Evolutionary conservation across 345 rosid species (phyloP).

Genomic region (Aquilaria sinensis): DNA sequence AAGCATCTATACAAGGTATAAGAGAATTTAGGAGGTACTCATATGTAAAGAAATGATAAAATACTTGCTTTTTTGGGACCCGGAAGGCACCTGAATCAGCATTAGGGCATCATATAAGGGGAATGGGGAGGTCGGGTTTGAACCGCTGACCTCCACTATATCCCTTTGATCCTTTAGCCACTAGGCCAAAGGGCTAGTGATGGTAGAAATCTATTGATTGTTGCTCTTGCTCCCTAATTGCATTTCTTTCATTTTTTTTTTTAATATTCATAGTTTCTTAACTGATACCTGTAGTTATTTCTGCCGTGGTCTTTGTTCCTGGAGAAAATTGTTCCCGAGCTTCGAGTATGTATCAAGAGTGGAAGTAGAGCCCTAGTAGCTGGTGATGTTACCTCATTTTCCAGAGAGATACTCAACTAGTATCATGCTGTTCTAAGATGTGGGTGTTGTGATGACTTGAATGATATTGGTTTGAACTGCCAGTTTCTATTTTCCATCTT

Average conservation of each 20-base stretch:
- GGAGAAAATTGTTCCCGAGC: not conserved
- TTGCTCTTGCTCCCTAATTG: no score
- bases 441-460: constrained; percentile 1
- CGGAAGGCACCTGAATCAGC: no score
- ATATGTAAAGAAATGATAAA: no score
- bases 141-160: no score
- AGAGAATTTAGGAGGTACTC: no score
- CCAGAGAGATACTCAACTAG: constrained; percentile 9
- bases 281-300: not conserved
- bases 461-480: constrained; percentile 18
- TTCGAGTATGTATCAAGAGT: constrained; percentile 3
- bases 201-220: no score
- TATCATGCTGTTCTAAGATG: constrained; percentile 1
- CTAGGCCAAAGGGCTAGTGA: no score
- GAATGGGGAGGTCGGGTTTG: no score
- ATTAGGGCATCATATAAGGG: no score
- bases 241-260: not conserved
- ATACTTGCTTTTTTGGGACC: no score
- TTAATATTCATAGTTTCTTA: not conserved
- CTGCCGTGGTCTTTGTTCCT: not conserved
- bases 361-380: constrained; percentile 6
- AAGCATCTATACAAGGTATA: no score
- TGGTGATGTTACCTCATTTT: constrained; percentile 10
- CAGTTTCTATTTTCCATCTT: constrained; percentile 1
- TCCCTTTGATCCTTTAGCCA: no score